These are phyloP conservation scores for Apiotrichum gracile DNA, from an alignment of 1,284 basidiomycete genomes.

Conservation along the genomic window DNA sequence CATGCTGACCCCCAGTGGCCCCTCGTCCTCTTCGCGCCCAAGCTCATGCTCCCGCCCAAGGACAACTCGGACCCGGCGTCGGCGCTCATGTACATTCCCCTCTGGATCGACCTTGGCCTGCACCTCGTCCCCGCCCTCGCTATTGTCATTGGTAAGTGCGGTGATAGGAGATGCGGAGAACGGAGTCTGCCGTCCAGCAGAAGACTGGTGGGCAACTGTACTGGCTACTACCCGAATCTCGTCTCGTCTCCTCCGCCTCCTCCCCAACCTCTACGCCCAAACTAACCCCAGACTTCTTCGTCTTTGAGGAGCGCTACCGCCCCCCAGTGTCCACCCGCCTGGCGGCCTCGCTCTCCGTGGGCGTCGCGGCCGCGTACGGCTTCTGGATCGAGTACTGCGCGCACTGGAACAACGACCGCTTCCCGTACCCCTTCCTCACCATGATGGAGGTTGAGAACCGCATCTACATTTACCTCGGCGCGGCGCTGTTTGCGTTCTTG, in stretches of 20 bases:
- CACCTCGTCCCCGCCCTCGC: conserved; percentile 61
- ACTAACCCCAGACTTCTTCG: conserved; percentile 57
- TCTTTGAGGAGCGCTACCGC: conserved; percentile 59
- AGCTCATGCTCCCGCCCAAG: conserved; percentile 36
- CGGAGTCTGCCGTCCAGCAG: not conserved
- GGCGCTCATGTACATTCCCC: conserved; percentile 53
- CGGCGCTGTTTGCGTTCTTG: conserved; percentile 53
- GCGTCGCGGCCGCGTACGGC: conserved; percentile 55
- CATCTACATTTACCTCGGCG: conserved; percentile 58
- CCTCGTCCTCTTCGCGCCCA: conserved; percentile 29
- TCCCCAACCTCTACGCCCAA: not conserved
- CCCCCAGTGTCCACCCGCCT: conserved; percentile 49
- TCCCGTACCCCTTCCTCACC: conserved; percentile 76
- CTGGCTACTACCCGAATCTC: too few species aligned
- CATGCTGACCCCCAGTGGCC: conserved; percentile 33
- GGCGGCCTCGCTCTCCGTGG: conserved; percentile 51
- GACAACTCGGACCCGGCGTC: conserved; percentile 20
- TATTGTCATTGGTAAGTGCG: conserved; percentile 52
- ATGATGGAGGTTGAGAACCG: conserved; percentile 55
- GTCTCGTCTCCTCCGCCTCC: too few species aligned
- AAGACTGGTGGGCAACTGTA: not conserved
- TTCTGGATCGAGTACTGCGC: conserved; percentile 67
- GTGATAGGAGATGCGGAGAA: too few species aligned
- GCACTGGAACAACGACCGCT: conserved; percentile 54
- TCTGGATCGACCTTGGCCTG: conserved; percentile 57